Conservation (phyloP, 106 monocot genomes). For the Dendrobium chrysotoxum region DNA sequence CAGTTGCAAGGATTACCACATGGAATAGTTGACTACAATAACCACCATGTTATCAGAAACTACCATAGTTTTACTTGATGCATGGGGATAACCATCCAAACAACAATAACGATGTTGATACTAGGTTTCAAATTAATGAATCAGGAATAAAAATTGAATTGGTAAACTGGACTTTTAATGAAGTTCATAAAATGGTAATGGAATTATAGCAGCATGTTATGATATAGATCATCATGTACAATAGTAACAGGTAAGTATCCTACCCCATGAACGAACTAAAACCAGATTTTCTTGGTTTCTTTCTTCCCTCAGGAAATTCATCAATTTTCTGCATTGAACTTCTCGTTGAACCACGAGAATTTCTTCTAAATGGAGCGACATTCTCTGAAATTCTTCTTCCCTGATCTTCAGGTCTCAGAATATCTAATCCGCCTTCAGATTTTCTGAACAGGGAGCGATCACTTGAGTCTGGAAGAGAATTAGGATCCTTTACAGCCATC, state of each 20-base stretch:
- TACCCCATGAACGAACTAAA: conserved; percentile 89
- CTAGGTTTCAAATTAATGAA: neutral
- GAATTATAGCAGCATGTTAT: neutral
- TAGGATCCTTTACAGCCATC: conserved; percentile 68
- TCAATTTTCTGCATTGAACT: conserved; percentile 73
- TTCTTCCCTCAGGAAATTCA: conserved; percentile 70
- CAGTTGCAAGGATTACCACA: neutral
- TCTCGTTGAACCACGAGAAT: conserved; percentile 50
- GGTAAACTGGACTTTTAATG: neutral
- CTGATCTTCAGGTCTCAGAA: conserved; percentile 9
- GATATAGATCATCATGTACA: neutral
- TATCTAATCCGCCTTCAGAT: conserved; percentile 43
- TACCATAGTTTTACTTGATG: too few relatives aligned
- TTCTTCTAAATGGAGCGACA: conserved; percentile 37
- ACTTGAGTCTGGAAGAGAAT: conserved; percentile 52
- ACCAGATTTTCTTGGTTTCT: conserved; percentile 57
- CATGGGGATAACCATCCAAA: too few relatives aligned
- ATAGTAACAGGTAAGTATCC: neutral
- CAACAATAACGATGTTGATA: neutral
- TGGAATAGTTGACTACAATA: neutral
- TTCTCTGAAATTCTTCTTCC: conserved; percentile 66
- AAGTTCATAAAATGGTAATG: neutral
- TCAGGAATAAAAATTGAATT: neutral
- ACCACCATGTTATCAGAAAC: neutral
- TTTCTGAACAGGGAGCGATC: conserved; percentile 46